phyloP scores from a whole-genome alignment of 148 eudicot genomes.

The Diospyros kaki region DNA sequence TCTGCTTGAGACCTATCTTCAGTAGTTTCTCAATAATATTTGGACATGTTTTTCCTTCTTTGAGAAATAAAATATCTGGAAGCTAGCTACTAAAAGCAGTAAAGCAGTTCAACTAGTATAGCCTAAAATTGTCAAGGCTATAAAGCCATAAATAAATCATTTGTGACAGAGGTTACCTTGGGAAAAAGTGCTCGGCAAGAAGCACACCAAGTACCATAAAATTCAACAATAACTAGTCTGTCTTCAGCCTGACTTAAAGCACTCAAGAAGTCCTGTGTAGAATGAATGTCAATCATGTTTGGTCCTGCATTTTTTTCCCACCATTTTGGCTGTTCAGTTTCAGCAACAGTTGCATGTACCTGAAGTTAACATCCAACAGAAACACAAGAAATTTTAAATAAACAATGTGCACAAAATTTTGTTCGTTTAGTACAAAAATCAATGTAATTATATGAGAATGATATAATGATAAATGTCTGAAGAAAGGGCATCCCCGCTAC shows the following conservation, averaged over 20 bases:
- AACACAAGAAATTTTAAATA: not conserved
- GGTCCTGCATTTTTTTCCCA: constrained; percentile 98
- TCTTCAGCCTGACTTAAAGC: constrained; percentile 91
- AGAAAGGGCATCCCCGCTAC: too few relatives aligned
- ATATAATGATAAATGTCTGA: not conserved
- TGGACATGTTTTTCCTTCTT: not conserved
- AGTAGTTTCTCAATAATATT: not conserved
- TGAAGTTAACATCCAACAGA: constrained; percentile 20
- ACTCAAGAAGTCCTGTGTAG: constrained; percentile 75
- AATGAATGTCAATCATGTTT: constrained; percentile 94
- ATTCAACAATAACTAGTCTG: constrained; percentile 84
- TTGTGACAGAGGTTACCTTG: constrained; percentile 46
- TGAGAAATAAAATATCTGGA: not conserved
- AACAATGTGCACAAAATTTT: not conserved
- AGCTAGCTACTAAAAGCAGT: not conserved
- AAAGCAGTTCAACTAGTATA: too few relatives aligned
- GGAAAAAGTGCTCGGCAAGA: constrained; percentile 98
- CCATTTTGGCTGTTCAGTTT: constrained; percentile 95
- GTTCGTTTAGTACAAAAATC: not conserved
- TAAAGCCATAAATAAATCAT: not conserved
- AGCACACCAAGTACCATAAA: constrained; percentile 99
- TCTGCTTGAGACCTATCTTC: not conserved
- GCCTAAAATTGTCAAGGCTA: not conserved
- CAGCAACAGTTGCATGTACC: constrained; percentile 78
- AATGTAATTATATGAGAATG: not conserved